phyloP scores from a whole-genome alignment of 805 yeast genomes.

The Lachancea quebecensis region DNA sequence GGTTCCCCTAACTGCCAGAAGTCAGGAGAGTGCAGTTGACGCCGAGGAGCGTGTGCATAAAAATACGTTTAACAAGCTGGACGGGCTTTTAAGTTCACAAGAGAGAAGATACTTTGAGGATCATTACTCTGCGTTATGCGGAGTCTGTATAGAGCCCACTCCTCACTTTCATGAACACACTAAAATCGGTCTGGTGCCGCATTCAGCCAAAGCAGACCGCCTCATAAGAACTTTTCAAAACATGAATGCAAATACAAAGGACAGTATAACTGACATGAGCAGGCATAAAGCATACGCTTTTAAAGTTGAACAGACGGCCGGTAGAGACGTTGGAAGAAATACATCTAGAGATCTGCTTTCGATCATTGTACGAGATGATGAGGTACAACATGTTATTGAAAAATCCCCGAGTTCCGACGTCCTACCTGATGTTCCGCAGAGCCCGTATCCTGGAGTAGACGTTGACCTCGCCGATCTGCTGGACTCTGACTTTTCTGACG shows the following conservation, averaged over 20 bases:
- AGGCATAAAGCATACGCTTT: slow-evolving; percentile 12
- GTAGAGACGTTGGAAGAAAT: too few species aligned
- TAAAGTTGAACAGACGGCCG: background rate
- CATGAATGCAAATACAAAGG: slow-evolving; percentile 10
- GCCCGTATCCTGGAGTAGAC: background rate
- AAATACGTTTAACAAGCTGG: slow-evolving; percentile 3
- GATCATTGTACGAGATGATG: background rate
- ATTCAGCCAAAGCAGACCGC: slow-evolving; percentile 12
- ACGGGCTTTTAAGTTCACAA: slow-evolving; percentile 13
- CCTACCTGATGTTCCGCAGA: background rate
- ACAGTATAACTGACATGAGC: slow-evolving; percentile 25
- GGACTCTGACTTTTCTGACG: slow-evolving; percentile 8
- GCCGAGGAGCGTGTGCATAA: slow-evolving; percentile 1
- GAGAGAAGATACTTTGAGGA: slow-evolving; percentile 20
- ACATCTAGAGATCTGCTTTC: background rate
- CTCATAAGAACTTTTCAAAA: slow-evolving; percentile 14
- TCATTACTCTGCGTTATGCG: slow-evolving; percentile 17
- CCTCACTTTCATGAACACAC: slow-evolving; percentile 15
- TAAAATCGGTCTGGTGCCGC: slow-evolving; percentile 13
- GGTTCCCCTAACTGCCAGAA: background rate
- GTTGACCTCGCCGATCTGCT: slow-evolving; percentile 9
- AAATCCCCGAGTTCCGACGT: background rate
- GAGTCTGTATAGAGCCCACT: slow-evolving; percentile 21
- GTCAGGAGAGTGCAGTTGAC: background rate
- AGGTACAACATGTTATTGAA: background rate